Evolutionary conservation across 768 basidiomycete species (phyloP).

Genomic region (Hericium erinaceus): DNA sequence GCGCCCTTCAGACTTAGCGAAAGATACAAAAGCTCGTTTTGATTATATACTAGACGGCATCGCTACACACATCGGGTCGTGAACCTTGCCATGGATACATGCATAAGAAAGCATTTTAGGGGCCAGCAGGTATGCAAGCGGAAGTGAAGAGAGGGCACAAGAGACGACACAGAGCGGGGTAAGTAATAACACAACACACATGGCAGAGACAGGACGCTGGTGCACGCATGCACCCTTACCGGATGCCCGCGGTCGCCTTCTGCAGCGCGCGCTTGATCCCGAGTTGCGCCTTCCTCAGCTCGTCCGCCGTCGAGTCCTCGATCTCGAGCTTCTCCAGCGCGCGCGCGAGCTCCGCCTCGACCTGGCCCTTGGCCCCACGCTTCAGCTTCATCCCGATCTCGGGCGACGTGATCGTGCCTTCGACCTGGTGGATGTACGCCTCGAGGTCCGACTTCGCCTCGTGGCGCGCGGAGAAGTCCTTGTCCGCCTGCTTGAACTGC

Average conservation of each 20-base stretch:
- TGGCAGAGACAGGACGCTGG: slow-evolving; percentile 1
- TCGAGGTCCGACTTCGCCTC: slow-evolving; percentile 98
- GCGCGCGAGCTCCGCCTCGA: slow-evolving; percentile 96
- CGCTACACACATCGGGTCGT: slow-evolving; percentile 2
- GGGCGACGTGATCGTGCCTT: slow-evolving; percentile 90
- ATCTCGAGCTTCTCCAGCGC: slow-evolving; percentile 98
- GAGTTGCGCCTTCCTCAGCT: slow-evolving; percentile 93
- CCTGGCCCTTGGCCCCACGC: slow-evolving; percentile 88
- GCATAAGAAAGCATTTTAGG: background rate
- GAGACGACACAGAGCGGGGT: slow-evolving; percentile 4
- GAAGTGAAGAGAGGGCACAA: slow-evolving; percentile 3
- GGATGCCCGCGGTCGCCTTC: slow-evolving; percentile 90
- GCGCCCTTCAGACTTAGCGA: background rate
- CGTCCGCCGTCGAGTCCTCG: slow-evolving; percentile 87
- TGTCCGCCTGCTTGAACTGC: slow-evolving; percentile 92
- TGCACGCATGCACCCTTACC: slow-evolving; percentile 34
- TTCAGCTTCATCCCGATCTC: slow-evolving; percentile 99
- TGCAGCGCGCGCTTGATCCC: slow-evolving; percentile 94
- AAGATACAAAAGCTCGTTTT: background rate
- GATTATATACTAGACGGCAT: background rate
- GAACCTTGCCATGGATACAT: slow-evolving; percentile 2
- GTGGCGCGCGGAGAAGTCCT: slow-evolving; percentile 96
- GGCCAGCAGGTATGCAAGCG: background rate
- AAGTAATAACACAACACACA: slow-evolving; percentile 13
- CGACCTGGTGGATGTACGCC: slow-evolving; percentile 94